Percentiles rank a stretch among this genome's conserved stretches.
Conservation (phyloP, 257 asterid genomes). For the Striga asiatica region DNA sequence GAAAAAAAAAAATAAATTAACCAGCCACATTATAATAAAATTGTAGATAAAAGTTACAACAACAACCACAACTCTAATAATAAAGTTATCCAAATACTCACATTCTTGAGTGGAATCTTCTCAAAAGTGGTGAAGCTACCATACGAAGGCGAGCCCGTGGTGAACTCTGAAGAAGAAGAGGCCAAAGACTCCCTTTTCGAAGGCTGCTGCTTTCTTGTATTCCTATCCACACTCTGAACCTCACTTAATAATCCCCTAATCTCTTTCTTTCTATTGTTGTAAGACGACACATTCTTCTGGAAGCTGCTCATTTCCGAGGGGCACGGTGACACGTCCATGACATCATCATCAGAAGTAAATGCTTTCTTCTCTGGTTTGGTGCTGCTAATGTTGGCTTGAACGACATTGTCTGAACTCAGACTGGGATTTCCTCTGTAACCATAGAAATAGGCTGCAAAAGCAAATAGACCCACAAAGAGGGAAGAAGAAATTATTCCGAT, state of each 20-base stretch:
- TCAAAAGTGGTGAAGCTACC: slow-evolving; percentile 97
- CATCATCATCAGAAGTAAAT: slow-evolving; percentile 34
- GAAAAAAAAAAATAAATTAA: background rate
- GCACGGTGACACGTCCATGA: slow-evolving; percentile 23
- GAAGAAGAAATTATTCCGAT: slow-evolving; percentile 13
- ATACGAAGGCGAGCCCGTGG: slow-evolving; percentile 44
- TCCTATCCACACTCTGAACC: too few species aligned
- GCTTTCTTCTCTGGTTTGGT: slow-evolving; percentile 22
- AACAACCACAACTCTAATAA: too few species aligned
- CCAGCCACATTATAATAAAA: too few species aligned
- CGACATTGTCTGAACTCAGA: background rate
- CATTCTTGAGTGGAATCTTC: slow-evolving; percentile 55
- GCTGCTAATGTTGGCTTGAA: slow-evolving; percentile 10
- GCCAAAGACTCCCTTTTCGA: slow-evolving; percentile 57
- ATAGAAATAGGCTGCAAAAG: slow-evolving; percentile 16
- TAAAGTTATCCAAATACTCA: slow-evolving; percentile 25
- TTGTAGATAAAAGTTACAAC: background rate
- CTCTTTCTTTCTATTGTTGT: slow-evolving; percentile 16
- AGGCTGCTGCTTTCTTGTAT: slow-evolving; percentile 14
- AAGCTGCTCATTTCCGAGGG: slow-evolving; percentile 74
- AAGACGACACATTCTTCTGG: slow-evolving; percentile 20
- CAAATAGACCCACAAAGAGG: slow-evolving; percentile 21
- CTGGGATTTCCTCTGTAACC: slow-evolving; percentile 18
- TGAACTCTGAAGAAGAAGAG: slow-evolving; percentile 42
- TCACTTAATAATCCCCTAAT: too few species aligned